Percentiles rank a stretch among this genome's conserved stretches.
Evolutionary conservation across 2,329 filamentous ascomycete species (phyloP).

Genomic region (Penicillium vulpinum): DNA sequence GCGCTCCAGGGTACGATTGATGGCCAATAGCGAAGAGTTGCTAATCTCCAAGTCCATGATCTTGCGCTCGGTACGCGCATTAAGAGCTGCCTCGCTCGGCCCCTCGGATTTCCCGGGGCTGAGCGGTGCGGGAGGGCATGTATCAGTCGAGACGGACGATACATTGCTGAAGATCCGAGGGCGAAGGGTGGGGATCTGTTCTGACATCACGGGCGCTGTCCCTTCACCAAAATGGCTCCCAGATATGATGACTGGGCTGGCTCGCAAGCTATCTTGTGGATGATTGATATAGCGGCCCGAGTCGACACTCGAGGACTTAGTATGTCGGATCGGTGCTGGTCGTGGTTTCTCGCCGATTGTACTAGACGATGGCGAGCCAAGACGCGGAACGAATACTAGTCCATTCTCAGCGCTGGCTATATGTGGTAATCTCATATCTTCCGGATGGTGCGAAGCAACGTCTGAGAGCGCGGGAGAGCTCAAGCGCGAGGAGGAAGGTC

Average conservation of each 20-base stretch:
- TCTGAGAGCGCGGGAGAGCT: conserved; percentile 33
- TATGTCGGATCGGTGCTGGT: conserved; percentile 24
- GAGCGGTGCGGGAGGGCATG: conserved; percentile 55
- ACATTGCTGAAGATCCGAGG: conserved; percentile 38
- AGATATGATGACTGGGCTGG: conserved; percentile 35
- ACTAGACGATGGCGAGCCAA: conserved; percentile 24
- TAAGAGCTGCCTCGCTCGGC: conserved; percentile 71
- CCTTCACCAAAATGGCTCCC: conserved; percentile 25
- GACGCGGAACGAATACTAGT: conserved; percentile 19
- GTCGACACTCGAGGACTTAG: conserved; percentile 39
- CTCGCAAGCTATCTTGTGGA: conserved; percentile 26
- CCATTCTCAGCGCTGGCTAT: conserved; percentile 26
- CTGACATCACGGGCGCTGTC: conserved; percentile 22
- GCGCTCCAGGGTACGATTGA: conserved; percentile 88
- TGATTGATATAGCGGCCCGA: conserved; percentile 22
- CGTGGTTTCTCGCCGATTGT: conserved; percentile 19
- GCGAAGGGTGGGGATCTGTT: conserved; percentile 29
- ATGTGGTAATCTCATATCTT: conserved; percentile 20
- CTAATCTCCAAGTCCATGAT: conserved; percentile 95
- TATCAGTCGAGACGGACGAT: conserved; percentile 37
- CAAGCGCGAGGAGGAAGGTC: conserved; percentile 32
- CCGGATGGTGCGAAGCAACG: conserved; percentile 25
- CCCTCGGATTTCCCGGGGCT: conserved; percentile 47
- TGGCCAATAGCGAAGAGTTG: conserved; percentile 90
- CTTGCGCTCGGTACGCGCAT: conserved; percentile 87